phyloP scores from a whole-genome alignment of 2,329 filamentous ascomycete species.

The Tolypocladium inflatum region DNA sequence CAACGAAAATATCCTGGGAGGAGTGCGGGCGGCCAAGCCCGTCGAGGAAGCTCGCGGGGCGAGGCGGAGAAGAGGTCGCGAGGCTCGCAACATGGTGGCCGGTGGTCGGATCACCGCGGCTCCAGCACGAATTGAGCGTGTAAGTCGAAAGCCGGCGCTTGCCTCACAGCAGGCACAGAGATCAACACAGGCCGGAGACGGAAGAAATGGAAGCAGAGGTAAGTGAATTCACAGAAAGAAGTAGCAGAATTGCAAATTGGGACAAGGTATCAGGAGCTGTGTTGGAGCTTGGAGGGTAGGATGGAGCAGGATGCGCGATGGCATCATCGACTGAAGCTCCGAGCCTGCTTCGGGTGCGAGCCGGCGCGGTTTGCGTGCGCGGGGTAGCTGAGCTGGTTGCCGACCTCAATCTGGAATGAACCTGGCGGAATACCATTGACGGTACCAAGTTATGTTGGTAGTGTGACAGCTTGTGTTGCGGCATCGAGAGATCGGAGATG shows the following conservation, averaged over 20 bases:
- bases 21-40: background rate
- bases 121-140: background rate
- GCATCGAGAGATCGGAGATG: background rate
- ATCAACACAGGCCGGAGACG: too few species aligned
- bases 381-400: background rate
- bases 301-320: background rate
- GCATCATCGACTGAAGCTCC: background rate
- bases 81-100: conserved; percentile 18
- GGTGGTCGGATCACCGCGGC: background rate
- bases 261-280: background rate
- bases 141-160: background rate
- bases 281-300: background rate
- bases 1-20: background rate
- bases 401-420: too few species aligned
- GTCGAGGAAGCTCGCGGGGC: conserved; percentile 7
- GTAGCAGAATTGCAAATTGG: background rate
- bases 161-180: background rate
- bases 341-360: background rate
- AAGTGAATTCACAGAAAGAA: background rate
- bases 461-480: background rate
- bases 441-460: background rate
- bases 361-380: background rate
- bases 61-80: conserved; percentile 13
- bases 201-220: background rate
- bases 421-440: too few species aligned